These are phyloP conservation scores for Rutstroemia sp. DNA, from an alignment of 2,329 filamentous ascomycete genomes.

Conservation along the genomic window DNA sequence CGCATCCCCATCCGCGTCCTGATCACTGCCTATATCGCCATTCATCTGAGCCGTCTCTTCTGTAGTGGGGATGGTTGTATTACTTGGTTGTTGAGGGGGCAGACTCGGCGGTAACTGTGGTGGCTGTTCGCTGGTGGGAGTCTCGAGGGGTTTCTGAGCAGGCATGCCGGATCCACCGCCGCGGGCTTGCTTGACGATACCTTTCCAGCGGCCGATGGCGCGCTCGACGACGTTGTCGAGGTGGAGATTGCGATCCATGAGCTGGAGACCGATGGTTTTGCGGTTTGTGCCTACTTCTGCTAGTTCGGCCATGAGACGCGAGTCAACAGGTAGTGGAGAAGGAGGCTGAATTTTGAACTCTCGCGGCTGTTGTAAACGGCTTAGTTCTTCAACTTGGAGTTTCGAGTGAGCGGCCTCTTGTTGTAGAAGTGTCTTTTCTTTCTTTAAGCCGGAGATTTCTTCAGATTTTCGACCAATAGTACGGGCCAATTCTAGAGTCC, in stretches of 20 bases:
- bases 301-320: constrained; percentile 39
- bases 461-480: constrained; percentile 48
- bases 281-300: constrained; percentile 39
- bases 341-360: constrained; percentile 50
- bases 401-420: constrained; percentile 53
- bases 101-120: neutral
- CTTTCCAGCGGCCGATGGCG: constrained; percentile 57
- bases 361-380: constrained; percentile 49
- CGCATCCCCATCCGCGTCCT: constrained; percentile 27
- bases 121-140: constrained; percentile 8
- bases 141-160: constrained; percentile 40
- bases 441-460: constrained; percentile 42
- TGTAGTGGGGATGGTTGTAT: neutral
- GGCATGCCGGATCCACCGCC: constrained; percentile 39
- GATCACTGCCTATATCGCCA: constrained; percentile 18
- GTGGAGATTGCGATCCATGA: constrained; percentile 46
- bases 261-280: constrained; percentile 37
- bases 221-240: constrained; percentile 43
- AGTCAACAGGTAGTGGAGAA: constrained; percentile 43
- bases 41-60: constrained; percentile 2
- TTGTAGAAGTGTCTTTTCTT: constrained; percentile 33
- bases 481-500: constrained; percentile 55
- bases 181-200: constrained; percentile 47
- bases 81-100: constrained; percentile 1
- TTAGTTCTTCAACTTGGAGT: constrained; percentile 51